phyloP scores from a whole-genome alignment of 2,329 filamentous ascomycete species.

The Fusarium sp. region DNA sequence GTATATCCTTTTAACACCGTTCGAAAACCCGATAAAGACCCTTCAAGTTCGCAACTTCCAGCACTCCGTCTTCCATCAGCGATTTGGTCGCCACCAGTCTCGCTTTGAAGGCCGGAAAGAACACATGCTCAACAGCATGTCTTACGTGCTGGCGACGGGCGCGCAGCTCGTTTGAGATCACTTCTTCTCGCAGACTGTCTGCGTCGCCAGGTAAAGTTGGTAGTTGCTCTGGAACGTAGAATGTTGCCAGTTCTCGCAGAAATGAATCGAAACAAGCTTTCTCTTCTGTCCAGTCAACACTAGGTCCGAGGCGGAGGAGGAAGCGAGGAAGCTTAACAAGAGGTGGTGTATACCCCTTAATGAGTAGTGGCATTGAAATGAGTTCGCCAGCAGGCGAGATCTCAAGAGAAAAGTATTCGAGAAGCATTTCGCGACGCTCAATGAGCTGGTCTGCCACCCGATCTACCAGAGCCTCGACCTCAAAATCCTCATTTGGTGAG shows the following conservation, averaged over 20 bases:
- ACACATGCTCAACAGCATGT: slow-evolving; percentile 81
- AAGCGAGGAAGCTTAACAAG: slow-evolving; percentile 90
- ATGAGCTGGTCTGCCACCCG: slow-evolving; percentile 77
- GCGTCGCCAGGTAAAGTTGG: slow-evolving; percentile 62
- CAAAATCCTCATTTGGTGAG: slow-evolving; percentile 66
- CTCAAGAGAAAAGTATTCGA: slow-evolving; percentile 91
- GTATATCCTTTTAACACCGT: slow-evolving; percentile 71
- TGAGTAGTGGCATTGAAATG: slow-evolving; percentile 81
- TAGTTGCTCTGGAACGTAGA: slow-evolving; percentile 89
- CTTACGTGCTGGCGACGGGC: slow-evolving; percentile 76
- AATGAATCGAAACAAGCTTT: slow-evolving; percentile 88
- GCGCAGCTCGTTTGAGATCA: slow-evolving; percentile 62
- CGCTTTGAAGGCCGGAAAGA: slow-evolving; percentile 90
- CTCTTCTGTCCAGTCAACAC: slow-evolving; percentile 88
- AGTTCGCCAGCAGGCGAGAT: slow-evolving; percentile 83
- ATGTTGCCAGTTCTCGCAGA: slow-evolving; percentile 85
- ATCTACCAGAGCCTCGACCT: slow-evolving; percentile 74
- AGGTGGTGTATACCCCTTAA: slow-evolving; percentile 89
- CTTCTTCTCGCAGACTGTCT: slow-evolving; percentile 51
- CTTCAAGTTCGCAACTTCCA: slow-evolving; percentile 93
- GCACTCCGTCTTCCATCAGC: slow-evolving; percentile 77
- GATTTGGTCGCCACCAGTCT: slow-evolving; percentile 84
- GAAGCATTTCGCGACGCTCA: slow-evolving; percentile 83
- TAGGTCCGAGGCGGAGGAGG: slow-evolving; percentile 86
- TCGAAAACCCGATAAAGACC: slow-evolving; percentile 96